Evolutionary conservation across 2,329 filamentous ascomycete genomes (phyloP).

Genomic region (Colletotrichum echinochloae): DNA sequence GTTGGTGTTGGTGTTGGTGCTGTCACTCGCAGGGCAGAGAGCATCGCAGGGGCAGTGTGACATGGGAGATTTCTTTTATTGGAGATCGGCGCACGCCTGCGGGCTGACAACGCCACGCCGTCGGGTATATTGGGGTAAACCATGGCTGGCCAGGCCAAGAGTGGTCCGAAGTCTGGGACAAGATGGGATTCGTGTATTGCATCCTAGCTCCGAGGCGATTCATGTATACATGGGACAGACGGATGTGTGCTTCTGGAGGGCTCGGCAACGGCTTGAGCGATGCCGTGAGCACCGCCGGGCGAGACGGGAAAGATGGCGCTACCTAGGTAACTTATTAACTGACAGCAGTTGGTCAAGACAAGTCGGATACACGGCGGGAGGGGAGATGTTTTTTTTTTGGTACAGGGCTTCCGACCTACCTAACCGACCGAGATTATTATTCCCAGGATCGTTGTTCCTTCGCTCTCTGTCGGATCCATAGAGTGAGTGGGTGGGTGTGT

Average conservation of each 20-base stretch:
- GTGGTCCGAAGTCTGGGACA: neutral
- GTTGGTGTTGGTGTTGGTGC: neutral
- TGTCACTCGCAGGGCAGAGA: no score
- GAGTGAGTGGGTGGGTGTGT: no score
- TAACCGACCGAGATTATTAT: neutral
- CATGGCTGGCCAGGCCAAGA: slow-evolving; percentile 3
- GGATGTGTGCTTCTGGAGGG: neutral
- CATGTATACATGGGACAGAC: neutral
- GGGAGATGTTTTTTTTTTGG: no score
- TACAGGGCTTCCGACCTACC: neutral
- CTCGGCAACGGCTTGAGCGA: neutral
- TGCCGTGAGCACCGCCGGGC: neutral
- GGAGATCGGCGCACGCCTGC: slow-evolving; percentile 29
- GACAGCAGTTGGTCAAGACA: neutral
- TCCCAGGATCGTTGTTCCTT: no score
- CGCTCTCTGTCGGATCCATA: neutral
- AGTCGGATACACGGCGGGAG: neutral
- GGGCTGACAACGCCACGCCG: slow-evolving; percentile 22
- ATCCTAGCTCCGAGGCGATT: neutral
- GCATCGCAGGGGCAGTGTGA: slow-evolving; percentile 5
- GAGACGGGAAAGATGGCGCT: neutral
- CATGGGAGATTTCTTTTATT: slow-evolving; percentile 14
- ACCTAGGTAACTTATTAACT: no score
- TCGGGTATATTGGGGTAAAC: slow-evolving; percentile 22
- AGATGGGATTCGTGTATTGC: neutral